A percentile compares a stretch with the other conserved stretches of the same genome.
Conservation (phyloP, 2,329 filamentous ascomycete genomes). For the Microsporum ferrugineum region DNA sequence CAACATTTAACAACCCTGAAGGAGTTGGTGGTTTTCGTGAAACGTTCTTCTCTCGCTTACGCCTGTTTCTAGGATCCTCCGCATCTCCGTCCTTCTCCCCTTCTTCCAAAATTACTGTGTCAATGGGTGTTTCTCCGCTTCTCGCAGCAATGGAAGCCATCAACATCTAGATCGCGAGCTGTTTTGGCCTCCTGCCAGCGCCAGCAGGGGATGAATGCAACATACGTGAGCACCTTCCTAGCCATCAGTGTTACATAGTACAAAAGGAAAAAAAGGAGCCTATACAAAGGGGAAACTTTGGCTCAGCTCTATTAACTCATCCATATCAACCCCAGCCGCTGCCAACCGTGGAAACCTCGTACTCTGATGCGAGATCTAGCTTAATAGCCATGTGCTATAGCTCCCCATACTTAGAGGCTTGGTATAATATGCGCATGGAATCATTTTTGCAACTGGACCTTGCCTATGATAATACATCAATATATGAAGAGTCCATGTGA, state of each 20-base stretch:
- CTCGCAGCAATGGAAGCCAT: neutral
- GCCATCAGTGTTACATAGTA: neutral
- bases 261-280: neutral
- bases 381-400: conserved; percentile 1
- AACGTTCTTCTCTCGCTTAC: neutral
- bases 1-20: neutral
- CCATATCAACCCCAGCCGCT: neutral
- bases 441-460: neutral
- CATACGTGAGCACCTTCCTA: neutral
- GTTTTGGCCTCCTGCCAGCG: neutral
- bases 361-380: neutral
- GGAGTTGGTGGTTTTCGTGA: neutral
- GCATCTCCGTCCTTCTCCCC: neutral
- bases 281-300: neutral
- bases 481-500: conserved; percentile 1
- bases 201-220: neutral
- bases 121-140: neutral
- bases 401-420: neutral
- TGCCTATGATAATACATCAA: neutral
- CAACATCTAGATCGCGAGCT: neutral
- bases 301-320: neutral
- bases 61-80: neutral
- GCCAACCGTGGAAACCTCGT: conserved; percentile 1
- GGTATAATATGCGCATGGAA: neutral
- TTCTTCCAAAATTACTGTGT: neutral